Percentiles rank a stretch among this genome's conserved stretches.
These are phyloP conservation scores for Trichocomaceae sp. DNA, from an alignment of 2,329 filamentous ascomycete species.

Conservation along the genomic window DNA sequence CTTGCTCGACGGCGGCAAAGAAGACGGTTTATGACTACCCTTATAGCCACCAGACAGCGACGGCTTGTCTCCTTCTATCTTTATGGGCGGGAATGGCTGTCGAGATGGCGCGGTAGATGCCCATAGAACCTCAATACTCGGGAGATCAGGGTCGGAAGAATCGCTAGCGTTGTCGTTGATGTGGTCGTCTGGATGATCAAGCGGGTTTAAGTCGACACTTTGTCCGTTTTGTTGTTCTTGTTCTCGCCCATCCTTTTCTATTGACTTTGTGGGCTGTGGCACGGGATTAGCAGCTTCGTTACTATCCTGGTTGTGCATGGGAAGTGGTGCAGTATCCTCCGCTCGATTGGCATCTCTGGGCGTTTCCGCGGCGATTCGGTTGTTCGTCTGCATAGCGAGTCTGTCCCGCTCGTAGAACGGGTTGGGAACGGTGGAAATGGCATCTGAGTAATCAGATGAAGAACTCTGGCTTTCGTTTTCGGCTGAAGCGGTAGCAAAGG, in stretches of 20 bases:
- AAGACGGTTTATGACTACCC: background rate
- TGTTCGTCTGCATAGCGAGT: constrained; percentile 14
- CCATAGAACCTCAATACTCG: constrained; percentile 10
- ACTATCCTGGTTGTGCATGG: background rate
- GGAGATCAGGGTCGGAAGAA: constrained; percentile 3
- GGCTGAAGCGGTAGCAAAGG: background rate
- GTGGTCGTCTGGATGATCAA: background rate
- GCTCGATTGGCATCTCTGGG: background rate
- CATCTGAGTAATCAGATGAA: background rate
- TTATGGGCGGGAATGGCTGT: constrained; percentile 7
- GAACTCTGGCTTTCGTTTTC: constrained; percentile 7
- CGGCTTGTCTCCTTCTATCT: background rate
- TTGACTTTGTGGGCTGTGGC: background rate
- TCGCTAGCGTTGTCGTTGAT: background rate
- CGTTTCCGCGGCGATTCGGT: background rate
- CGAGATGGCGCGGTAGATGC: constrained; percentile 15
- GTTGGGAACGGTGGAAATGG: constrained; percentile 22
- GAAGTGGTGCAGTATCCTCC: background rate
- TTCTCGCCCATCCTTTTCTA: background rate
- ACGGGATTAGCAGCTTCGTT: background rate
- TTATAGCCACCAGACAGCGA: background rate
- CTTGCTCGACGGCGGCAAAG: background rate
- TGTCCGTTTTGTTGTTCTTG: background rate
- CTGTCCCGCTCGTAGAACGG: constrained; percentile 28
- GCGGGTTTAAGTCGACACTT: background rate